phyloP scores from a whole-genome alignment of 2,329 filamentous ascomycete species.

The Pseudocercospora fijiensis region DNA sequence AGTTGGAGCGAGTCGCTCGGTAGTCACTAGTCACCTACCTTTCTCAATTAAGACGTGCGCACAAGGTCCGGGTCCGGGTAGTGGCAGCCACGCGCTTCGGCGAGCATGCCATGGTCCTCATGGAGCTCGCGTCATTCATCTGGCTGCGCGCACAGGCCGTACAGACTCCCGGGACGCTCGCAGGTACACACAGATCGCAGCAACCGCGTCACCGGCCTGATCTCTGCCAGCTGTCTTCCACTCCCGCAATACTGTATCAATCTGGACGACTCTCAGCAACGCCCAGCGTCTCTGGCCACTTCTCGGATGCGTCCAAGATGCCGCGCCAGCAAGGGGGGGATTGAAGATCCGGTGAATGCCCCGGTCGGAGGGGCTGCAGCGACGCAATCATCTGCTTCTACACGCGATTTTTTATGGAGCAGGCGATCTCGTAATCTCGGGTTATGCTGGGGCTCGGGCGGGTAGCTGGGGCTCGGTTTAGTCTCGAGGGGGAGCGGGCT shows the following conservation, averaged over 20 bases:
- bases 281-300: background rate
- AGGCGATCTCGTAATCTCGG: too few species aligned
- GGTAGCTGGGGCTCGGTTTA: too few species aligned
- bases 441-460: too few species aligned
- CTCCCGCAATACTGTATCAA: too few species aligned
- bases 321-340: constrained; percentile 7
- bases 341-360: constrained; percentile 9
- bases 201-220: background rate
- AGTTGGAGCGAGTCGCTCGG: constrained; percentile 3
- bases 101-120: constrained; percentile 10
- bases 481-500: background rate
- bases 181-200: background rate
- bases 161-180: constrained; percentile 3
- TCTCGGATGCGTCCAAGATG: background rate
- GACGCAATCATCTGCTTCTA: too few species aligned
- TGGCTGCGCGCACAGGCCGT: constrained; percentile 8
- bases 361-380: too few species aligned
- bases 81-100: constrained; percentile 12
- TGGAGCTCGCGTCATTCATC: constrained; percentile 13
- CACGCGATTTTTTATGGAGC: too few species aligned
- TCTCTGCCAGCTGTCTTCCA: too few species aligned
- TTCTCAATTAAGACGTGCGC: constrained; percentile 13
- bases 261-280: constrained; percentile 2
- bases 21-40: constrained; percentile 5
- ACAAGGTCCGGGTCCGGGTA: constrained; percentile 17